Evolutionary conservation across 768 basidiomycete species (phyloP).

Genomic region (Calocera viscosa): DNA sequence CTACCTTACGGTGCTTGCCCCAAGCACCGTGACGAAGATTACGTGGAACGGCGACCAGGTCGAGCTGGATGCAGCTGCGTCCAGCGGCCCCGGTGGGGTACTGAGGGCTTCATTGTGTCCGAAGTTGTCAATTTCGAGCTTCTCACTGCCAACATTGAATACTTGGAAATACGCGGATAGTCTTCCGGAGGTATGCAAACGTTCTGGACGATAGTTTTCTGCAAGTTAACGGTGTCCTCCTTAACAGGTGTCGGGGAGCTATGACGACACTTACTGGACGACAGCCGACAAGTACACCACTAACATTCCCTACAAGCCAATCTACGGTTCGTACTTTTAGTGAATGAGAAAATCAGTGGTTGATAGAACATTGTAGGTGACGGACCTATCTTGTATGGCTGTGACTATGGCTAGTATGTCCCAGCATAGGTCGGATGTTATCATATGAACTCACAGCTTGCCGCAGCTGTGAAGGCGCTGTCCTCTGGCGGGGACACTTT

Average conservation of each 20-base stretch:
- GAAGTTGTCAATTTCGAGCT: conserved; percentile 1
- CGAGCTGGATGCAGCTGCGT: not conserved
- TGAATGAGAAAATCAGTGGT: not conserved
- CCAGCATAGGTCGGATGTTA: not conserved
- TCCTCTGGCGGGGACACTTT: conserved; percentile 77
- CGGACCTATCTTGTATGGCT: conserved; percentile 67
- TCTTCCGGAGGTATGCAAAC: conserved; percentile 45
- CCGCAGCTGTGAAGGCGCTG: conserved; percentile 63
- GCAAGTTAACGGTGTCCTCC: too few relatives aligned
- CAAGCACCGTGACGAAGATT: conserved; percentile 35
- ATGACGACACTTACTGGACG: conserved; percentile 54
- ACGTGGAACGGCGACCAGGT: conserved; percentile 59
- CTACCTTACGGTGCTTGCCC: conserved; percentile 50
- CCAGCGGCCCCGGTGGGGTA: conserved; percentile 31
- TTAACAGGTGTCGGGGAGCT: conserved; percentile 29
- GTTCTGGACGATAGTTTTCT: not conserved
- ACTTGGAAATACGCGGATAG: conserved; percentile 68
- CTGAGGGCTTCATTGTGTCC: conserved; percentile 37
- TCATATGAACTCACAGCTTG: not conserved
- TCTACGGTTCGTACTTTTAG: conserved; percentile 35
- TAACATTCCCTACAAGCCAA: conserved; percentile 55
- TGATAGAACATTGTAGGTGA: conserved; percentile 25
- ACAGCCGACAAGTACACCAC: conserved; percentile 59
- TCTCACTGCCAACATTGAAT: conserved; percentile 36
- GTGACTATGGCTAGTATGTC: conserved; percentile 73